Conservation (phyloP, 1,284 basidiomycete genomes). For the Apiotrichum sp. region DNA sequence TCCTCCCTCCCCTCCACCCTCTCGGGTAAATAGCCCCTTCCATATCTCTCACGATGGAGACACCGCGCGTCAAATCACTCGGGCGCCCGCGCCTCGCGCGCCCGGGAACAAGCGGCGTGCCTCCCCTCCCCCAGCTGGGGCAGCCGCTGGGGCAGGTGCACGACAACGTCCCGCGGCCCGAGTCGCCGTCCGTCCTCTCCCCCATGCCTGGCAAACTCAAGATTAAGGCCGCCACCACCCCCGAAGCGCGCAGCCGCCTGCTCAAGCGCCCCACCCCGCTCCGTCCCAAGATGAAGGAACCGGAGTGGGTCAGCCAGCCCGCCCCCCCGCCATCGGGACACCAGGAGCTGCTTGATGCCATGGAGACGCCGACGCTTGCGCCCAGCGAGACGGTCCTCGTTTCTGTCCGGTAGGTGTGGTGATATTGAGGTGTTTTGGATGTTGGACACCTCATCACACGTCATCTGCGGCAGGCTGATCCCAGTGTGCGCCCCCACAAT, state of each 20-base stretch:
- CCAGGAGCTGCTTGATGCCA: slow-evolving; percentile 12
- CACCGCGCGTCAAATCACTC: background rate
- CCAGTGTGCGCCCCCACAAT: slow-evolving; percentile 63
- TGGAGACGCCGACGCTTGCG: slow-evolving; percentile 15
- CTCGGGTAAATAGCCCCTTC: no score
- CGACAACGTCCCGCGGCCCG: slow-evolving; percentile 8
- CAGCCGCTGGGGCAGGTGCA: slow-evolving; percentile 2
- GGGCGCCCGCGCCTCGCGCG: background rate
- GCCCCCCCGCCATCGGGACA: background rate
- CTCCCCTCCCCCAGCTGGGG: background rate
- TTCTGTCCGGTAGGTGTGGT: slow-evolving; percentile 61
- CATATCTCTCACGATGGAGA: no score
- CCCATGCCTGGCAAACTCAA: slow-evolving; percentile 26
- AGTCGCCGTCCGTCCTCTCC: slow-evolving; percentile 9
- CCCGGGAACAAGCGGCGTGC: background rate
- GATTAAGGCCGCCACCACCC: slow-evolving; percentile 38
- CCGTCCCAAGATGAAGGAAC: no score
- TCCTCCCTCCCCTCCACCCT: no score
- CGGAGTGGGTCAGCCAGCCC: no score
- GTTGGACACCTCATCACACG: background rate
- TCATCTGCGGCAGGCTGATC: background rate
- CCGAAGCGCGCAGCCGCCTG: slow-evolving; percentile 37
- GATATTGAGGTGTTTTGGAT: background rate
- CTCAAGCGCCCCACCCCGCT: slow-evolving; percentile 10
- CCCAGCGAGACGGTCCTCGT: slow-evolving; percentile 73